phyloP scores from a whole-genome alignment of 108 stramenopile genomes.

The Thalassiosira profunda region DNA sequence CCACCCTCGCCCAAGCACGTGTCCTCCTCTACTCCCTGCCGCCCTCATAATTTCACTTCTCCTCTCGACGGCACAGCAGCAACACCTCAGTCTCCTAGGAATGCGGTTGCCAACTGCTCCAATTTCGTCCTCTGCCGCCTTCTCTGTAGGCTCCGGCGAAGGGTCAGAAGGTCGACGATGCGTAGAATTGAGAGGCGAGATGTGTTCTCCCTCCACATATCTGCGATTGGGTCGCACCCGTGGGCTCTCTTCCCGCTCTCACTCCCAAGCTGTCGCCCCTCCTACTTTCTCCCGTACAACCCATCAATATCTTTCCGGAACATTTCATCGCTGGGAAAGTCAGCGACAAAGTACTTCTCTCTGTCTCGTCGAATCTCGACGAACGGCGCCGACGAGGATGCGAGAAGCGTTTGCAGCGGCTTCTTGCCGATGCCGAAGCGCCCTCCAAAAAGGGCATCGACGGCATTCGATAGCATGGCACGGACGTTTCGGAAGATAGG shows the following conservation, averaged over 20 bases:
- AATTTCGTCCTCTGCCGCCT: no score
- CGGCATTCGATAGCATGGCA: slow-evolving; percentile 23
- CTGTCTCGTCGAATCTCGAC: slow-evolving; percentile 58
- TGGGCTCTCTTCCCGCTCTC: background rate
- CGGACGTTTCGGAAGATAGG: slow-evolving; percentile 37
- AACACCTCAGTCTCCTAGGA: no score
- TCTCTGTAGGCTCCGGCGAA: no score
- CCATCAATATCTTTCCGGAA: slow-evolving; percentile 19
- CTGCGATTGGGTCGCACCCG: no score
- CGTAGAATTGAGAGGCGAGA: no score
- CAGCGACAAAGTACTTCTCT: slow-evolving; percentile 48
- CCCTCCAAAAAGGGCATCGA: slow-evolving; percentile 67
- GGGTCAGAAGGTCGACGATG: no score
- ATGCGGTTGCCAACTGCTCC: no score
- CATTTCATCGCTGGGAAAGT: slow-evolving; percentile 52
- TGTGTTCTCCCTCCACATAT: no score
- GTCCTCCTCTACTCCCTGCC: no score
- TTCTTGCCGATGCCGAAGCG: slow-evolving; percentile 67
- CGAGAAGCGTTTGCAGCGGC: slow-evolving; percentile 68
- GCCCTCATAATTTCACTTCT: no score
- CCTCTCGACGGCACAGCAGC: no score
- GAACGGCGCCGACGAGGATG: slow-evolving; percentile 61
- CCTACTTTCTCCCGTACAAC: slow-evolving; percentile 7
- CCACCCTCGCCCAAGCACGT: no score
- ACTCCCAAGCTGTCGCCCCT: background rate